Percentiles rank a stretch among this genome's conserved stretches.
Conservation (phyloP, 202 grass and related monocot species). For the Cymbopogon flexuosus region DNA sequence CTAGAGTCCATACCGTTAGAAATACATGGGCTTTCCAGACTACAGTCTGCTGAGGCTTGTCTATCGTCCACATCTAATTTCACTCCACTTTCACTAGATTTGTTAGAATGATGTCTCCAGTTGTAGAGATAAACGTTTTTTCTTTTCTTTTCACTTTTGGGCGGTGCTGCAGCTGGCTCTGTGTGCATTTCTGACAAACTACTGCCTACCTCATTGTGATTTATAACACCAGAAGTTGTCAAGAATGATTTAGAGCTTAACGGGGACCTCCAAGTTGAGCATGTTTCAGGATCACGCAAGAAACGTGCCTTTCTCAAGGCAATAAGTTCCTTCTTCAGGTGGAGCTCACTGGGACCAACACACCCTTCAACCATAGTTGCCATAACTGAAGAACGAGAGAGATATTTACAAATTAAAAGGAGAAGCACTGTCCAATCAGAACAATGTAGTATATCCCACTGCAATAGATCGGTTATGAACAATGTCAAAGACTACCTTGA, state of each 20-base stretch:
- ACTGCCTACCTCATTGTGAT: slow-evolving; percentile 32
- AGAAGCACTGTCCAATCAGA: slow-evolving; percentile 12
- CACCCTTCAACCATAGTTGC: slow-evolving; percentile 59
- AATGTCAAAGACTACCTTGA: slow-evolving; percentile 5
- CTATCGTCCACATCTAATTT: slow-evolving; percentile 52
- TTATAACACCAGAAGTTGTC: slow-evolving; percentile 52
- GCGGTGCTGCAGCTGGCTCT: slow-evolving; percentile 34
- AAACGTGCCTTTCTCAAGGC: slow-evolving; percentile 79
- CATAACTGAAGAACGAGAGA: slow-evolving; percentile 29
- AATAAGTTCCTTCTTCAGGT: slow-evolving; percentile 98
- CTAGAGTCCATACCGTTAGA: slow-evolving; percentile 64
- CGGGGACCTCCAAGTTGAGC: slow-evolving; percentile 87
- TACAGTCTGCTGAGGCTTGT: slow-evolving; percentile 50
- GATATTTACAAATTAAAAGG: slow-evolving; percentile 19
- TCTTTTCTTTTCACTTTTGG: slow-evolving; percentile 58
- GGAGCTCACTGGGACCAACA: slow-evolving; percentile 91
- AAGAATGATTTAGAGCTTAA: slow-evolving; percentile 79
- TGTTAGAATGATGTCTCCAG: slow-evolving; percentile 81
- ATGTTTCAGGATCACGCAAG: slow-evolving; percentile 96
- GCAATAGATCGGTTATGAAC: slow-evolving; percentile 25
- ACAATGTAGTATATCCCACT: slow-evolving; percentile 20
- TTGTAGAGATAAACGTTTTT: slow-evolving; percentile 95
- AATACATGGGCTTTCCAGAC: slow-evolving; percentile 58
- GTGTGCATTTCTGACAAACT: slow-evolving; percentile 29
- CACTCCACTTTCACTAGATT: slow-evolving; percentile 66